Evolutionary conservation across 108 stramenopile genomes (phyloP).

Genomic region (Cyclostephanos invisitatus): DNA sequence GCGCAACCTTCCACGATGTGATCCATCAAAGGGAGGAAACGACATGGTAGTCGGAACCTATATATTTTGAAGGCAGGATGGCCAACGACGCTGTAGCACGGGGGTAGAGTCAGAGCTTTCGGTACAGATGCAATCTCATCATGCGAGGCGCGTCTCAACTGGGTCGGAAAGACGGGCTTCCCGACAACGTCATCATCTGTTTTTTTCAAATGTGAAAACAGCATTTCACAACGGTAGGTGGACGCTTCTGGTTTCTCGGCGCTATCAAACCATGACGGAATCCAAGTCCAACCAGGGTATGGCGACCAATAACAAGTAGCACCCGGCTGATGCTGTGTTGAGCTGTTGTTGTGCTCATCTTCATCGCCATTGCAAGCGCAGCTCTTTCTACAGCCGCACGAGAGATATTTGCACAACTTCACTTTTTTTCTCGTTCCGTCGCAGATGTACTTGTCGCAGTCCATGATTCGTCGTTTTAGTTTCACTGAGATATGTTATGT

Average conservation of each 20-base stretch:
- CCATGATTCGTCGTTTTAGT: neutral
- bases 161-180: conserved; percentile 24
- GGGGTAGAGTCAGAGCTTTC: conserved; percentile 3
- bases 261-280: conserved; percentile 20
- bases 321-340: neutral
- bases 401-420: conserved; percentile 3
- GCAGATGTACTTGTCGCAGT: neutral
- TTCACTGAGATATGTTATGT: neutral
- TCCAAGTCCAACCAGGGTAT: conserved; percentile 17
- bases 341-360: neutral
- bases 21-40: conserved; percentile 52
- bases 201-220: neutral
- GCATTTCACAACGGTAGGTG: neutral
- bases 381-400: conserved; percentile 15
- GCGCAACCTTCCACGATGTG: conserved; percentile 61
- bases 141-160: conserved; percentile 12
- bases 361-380: conserved; percentile 13
- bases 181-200: neutral
- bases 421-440: neutral
- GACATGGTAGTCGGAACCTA: conserved; percentile 56
- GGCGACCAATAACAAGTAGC: conserved; percentile 3
- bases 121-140: conserved; percentile 8
- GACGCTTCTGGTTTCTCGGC: neutral
- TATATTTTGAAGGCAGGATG: conserved; percentile 59
- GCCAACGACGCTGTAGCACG: conserved; percentile 49